A percentile compares a stretch with the other conserved stretches of the same genome.
Conservation (phyloP, 805 yeast species). For the Starmerella bombicola region DNA sequence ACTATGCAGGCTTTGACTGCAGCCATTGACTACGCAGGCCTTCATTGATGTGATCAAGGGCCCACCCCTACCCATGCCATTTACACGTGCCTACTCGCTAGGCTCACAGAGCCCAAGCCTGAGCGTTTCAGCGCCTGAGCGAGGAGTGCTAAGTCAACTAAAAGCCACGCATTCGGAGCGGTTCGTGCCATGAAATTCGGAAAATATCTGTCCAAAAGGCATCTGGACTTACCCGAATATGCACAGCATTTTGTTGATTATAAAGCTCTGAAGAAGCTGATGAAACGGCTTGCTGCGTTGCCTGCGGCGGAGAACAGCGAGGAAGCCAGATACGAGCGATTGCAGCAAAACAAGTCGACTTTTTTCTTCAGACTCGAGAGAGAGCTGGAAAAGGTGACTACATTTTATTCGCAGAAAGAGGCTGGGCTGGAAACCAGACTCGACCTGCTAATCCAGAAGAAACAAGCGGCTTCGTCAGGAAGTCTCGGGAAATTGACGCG, state of each 20-base stretch:
- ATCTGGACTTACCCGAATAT: conserved; percentile 88
- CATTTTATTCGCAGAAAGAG: conserved; percentile 84
- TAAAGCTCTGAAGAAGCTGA: conserved; percentile 82
- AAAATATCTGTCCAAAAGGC: conserved; percentile 85
- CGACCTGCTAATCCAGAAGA: conserved; percentile 63
- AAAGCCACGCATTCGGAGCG: too few species aligned
- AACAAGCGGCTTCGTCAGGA: conserved; percentile 40
- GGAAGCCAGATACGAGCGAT: conserved; percentile 36
- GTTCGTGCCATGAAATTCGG: conserved; percentile 81
- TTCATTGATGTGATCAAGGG: too few species aligned
- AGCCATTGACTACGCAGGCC: too few species aligned
- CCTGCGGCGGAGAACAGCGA: conserved; percentile 25
- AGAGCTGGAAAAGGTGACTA: conserved; percentile 88
- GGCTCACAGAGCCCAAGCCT: too few species aligned
- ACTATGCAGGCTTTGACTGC: too few species aligned
- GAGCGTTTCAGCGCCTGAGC: too few species aligned
- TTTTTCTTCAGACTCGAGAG: conserved; percentile 81
- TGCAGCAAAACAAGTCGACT: conserved; percentile 84
- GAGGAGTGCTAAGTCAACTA: too few species aligned
- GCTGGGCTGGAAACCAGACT: conserved; percentile 70
- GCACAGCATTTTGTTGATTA: conserved; percentile 88
- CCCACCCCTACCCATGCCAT: too few species aligned
- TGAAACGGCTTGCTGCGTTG: conserved; percentile 49
- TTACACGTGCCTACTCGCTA: too few species aligned
- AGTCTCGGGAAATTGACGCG: conserved; percentile 36